Evolutionary conservation across 2,329 filamentous ascomycete genomes (phyloP).

Genomic region (Colletotrichum sansevieriae): DNA sequence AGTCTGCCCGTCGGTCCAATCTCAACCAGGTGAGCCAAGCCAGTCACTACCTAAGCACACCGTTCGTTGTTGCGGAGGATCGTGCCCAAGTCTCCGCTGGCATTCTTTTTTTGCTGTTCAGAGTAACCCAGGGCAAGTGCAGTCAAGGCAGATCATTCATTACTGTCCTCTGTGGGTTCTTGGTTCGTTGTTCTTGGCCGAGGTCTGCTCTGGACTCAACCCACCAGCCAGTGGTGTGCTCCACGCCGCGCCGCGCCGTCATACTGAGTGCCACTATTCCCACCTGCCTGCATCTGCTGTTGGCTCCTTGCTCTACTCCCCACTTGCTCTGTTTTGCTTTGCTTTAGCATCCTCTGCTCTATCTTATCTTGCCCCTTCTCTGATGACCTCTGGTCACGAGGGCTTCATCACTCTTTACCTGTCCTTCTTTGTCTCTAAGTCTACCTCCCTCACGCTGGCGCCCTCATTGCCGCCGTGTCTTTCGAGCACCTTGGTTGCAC

Average conservation of each 20-base stretch:
- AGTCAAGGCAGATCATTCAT: constrained; percentile 32
- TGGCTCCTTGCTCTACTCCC: constrained; percentile 30
- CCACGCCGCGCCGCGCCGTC: constrained; percentile 16
- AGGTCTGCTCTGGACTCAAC: constrained; percentile 14
- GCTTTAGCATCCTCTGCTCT: constrained; percentile 19
- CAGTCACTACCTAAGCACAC: constrained; percentile 31
- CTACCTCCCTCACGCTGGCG: not conserved
- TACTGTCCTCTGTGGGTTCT: not conserved
- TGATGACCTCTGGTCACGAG: constrained; percentile 29
- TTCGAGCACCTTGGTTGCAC: constrained; percentile 3
- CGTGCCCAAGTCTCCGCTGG: constrained; percentile 28
- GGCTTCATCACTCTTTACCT: constrained; percentile 16
- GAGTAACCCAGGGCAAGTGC: constrained; percentile 23
- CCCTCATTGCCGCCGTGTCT: constrained; percentile 2
- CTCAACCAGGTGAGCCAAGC: constrained; percentile 39
- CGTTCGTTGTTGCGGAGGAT: constrained; percentile 40
- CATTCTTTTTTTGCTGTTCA: constrained; percentile 13
- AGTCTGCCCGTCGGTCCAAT: constrained; percentile 21
- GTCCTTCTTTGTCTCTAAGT: too few species aligned
- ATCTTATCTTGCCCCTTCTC: constrained; percentile 25
- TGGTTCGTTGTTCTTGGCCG: constrained; percentile 5
- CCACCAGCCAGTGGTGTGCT: constrained; percentile 20
- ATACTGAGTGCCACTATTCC: constrained; percentile 38
- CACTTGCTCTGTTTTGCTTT: constrained; percentile 28
- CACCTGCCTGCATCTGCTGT: constrained; percentile 25